Percentiles rank a stretch among this genome's conserved stretches.
phyloP scores from a whole-genome alignment of 345 rosid species.

The Bruguiera parviflora region DNA sequence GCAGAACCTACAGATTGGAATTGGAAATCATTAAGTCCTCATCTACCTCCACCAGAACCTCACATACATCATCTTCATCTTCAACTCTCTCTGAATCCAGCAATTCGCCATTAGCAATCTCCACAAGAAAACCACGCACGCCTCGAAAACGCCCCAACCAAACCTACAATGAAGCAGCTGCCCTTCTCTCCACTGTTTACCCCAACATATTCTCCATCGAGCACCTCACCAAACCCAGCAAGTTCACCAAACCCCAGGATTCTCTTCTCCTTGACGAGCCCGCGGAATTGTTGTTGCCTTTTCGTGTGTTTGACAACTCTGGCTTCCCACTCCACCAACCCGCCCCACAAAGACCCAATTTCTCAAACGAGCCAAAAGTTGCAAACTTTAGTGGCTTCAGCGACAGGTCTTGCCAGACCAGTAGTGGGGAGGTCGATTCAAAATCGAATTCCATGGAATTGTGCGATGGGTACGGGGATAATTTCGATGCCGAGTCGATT shows the following conservation, averaged over 20 bases:
- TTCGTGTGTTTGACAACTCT: conserved; percentile 53
- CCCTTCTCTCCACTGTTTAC: conserved; percentile 82
- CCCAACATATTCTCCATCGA: conserved; percentile 65
- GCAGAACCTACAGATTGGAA: conserved; percentile 66
- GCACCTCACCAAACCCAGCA: conserved; percentile 34
- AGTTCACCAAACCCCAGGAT: conserved; percentile 35
- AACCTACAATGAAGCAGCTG: conserved; percentile 92
- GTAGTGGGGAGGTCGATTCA: conserved; percentile 35
- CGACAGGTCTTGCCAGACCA: conserved; percentile 28
- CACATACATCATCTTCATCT: conserved; percentile 62
- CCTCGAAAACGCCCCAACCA: conserved; percentile 87
- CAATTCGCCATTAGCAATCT: conserved; percentile 70
- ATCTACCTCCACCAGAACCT: conserved; percentile 47
- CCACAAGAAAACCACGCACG: conserved; percentile 82
- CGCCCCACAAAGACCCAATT: conserved; percentile 31
- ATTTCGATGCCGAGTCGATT: conserved; percentile 81
- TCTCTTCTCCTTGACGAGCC: conserved; percentile 44
- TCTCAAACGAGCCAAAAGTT: conserved; percentile 34
- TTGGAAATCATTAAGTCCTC: conserved; percentile 66
- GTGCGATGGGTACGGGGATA: conserved; percentile 36
- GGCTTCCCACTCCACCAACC: conserved; percentile 52
- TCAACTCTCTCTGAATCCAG: conserved; percentile 81
- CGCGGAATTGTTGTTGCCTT: conserved; percentile 58
- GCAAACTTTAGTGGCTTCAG: conserved; percentile 20
- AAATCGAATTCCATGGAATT: conserved; percentile 27